phyloP scores from a whole-genome alignment of 805 yeast genomes.

The Ogataea paraovalis region DNA sequence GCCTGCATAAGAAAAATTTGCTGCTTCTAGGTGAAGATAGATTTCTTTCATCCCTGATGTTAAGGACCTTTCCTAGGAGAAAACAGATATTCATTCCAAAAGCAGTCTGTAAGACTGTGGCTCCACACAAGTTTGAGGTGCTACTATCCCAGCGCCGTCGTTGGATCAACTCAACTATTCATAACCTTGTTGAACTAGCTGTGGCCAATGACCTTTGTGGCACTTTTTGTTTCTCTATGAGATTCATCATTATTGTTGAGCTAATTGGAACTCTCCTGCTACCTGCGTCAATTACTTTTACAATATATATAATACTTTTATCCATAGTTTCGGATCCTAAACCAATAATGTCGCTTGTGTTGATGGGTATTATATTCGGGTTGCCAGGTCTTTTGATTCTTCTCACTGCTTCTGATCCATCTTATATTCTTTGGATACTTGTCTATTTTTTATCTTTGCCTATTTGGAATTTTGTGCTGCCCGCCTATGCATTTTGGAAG shows the following conservation, averaged over 20 bases:
- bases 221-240: slow-evolving; percentile 93
- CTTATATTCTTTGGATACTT: slow-evolving; percentile 74
- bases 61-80: slow-evolving; percentile 84
- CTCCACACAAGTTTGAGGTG: slow-evolving; percentile 77
- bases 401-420: slow-evolving; percentile 69
- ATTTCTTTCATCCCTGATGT: slow-evolving; percentile 77
- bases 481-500: slow-evolving; percentile 87
- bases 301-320: slow-evolving; percentile 69
- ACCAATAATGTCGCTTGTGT: slow-evolving; percentile 69
- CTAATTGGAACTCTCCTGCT: slow-evolving; percentile 82
- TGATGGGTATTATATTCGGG: slow-evolving; percentile 78
- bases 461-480: slow-evolving; percentile 89
- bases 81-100: slow-evolving; percentile 83
- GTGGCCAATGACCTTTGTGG: slow-evolving; percentile 87
- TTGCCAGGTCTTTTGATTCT: slow-evolving; percentile 80
- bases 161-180: slow-evolving; percentile 95
- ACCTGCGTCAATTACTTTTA: slow-evolving; percentile 83
- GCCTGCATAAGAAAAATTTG: slow-evolving; percentile 82
- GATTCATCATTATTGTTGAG: slow-evolving; percentile 80
- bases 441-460: slow-evolving; percentile 79
- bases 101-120: slow-evolving; percentile 89
- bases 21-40: slow-evolving; percentile 89
- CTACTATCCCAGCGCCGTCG: slow-evolving; percentile 90
- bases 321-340: slow-evolving; percentile 73
- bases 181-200: slow-evolving; percentile 83